Base-by-base conservation (phyloP, 1,284 basidiomycete genomes). In the Ustilago loliicola region DNA sequence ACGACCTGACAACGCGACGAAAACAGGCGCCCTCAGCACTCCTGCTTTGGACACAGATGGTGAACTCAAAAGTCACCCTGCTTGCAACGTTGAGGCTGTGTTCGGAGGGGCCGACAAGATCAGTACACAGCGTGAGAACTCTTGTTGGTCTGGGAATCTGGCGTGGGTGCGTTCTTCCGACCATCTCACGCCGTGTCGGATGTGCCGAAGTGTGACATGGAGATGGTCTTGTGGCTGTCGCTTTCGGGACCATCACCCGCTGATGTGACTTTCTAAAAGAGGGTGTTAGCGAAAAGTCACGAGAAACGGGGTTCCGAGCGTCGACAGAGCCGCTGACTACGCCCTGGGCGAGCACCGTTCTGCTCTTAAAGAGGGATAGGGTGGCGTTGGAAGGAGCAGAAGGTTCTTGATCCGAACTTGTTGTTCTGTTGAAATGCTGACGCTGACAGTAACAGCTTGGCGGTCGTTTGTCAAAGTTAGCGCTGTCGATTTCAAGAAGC, bases 241-340 rank as follows among this genome's bases (percentile, higher is more conserved):
- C 13, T 19, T 8, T 50, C 13, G 6, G 4, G 2, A 23, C 15
- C 10, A 6, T 50, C 48, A 50, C 25, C 13, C 10, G n/a, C 42
- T 45, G 42, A 29, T 50, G 25, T 50, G 48, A 50, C 11, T 21
- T 25, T 15, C 13, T 3, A 15, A 29, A 50, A 29, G 25, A 50
- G 27, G 27, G 48, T 15, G 48, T 3, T 50, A 2, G 13, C 8
- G 25, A 19, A 15, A 27, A 50, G 48, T 29, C 23, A 15, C 25
- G 11, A 50, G 48, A 25, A 50, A 50, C 25, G n/a, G 48, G 48
- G 23, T 50, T 29, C 48, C 17, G 30, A 32, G 21, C 27, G 19
- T 36, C 51, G 51, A 30, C 51, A 30, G 10, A 53, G 51, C 51
- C 51, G 30, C 21, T 53, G 3, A 36, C 51, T 36, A 34, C 29